Evolutionary conservation across 495 filamentous ascomycete species (phyloP), one percentile per base, ranked within the genome.

Genomic region (Hypomontagnella submonticulosa): DNA sequence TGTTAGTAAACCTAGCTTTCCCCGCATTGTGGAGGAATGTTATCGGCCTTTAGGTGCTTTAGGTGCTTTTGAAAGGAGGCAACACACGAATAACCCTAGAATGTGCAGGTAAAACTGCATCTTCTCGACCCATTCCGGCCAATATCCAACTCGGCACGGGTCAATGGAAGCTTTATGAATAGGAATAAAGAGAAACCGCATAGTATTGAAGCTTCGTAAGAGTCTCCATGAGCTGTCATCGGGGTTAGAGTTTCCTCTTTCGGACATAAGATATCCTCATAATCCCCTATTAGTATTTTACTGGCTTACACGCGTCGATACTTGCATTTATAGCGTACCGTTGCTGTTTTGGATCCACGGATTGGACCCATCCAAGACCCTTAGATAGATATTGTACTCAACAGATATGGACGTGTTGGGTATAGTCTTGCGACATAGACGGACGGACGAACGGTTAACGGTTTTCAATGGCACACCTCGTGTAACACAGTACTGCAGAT

Each of bases 21-120:
- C 66, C 66, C 66, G 60, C 66, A 69, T 44, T 69, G 60, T 47
- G 66, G 66, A 57, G 60, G 38, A 60, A 49, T 43, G 18, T 4
- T 55, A 34, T 61, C 36, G 40, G 13, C n/a, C 38, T 33, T 27
- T 43, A 20, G 46, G 49, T 27, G 16, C 20, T 50, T 18, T 52
- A 44, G 53, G 54, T 59, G 38, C 44, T 50, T 57, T 48, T 37
- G 44, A 57, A 34, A 16, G 8, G 12, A 46, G 19, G 18, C 8
- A 41, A 43, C 15, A 23, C 36, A 50, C 27, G 47, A 19, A 10
- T 33, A 20, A n/a, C 12, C 44, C 57, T 20, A 33, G 42, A 48
- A 33, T 38, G 42, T 34, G 37, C 20, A 61, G 42, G 43, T 44
- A 44, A 52, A 50, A 13, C 49, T 27, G 46, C 61, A 15, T 46